Conservation (phyloP, 768 basidiomycete species). For the Termitomyces sp. region DNA sequence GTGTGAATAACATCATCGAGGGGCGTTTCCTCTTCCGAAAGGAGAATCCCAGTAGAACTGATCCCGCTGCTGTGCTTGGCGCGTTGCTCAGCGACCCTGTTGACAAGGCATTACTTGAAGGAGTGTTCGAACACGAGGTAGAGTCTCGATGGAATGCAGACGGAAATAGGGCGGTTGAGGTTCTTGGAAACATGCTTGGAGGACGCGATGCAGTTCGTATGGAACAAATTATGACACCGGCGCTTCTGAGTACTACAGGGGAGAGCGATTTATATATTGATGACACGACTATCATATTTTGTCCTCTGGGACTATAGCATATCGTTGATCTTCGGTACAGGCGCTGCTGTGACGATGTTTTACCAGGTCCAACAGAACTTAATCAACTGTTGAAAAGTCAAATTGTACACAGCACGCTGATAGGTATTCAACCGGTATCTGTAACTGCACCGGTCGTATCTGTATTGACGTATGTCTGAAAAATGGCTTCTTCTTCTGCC, state of each 20-base stretch:
- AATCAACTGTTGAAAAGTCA: too few relatives aligned
- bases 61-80: slow-evolving; percentile 9
- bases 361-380: too few relatives aligned
- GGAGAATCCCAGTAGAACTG: slow-evolving; percentile 4
- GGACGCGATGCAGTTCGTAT: slow-evolving; percentile 9
- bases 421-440: too few relatives aligned
- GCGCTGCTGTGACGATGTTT: neutral
- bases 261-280: slow-evolving; percentile 13
- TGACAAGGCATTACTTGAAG: slow-evolving; percentile 1
- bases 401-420: too few relatives aligned
- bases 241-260: slow-evolving; percentile 3
- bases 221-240: slow-evolving; percentile 7
- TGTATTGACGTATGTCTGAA: neutral
- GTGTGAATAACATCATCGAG: slow-evolving; percentile 11
- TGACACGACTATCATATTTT: slow-evolving; percentile 10
- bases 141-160: slow-evolving; percentile 10
- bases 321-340: neutral
- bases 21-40: slow-evolving; percentile 12
- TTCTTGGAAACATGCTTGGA: slow-evolving; percentile 14
- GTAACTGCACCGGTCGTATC: neutral
- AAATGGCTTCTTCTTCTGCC: neutral
- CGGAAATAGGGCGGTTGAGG: slow-evolving; percentile 12
- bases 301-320: slow-evolving; percentile 2
- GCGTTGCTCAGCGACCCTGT: slow-evolving; percentile 8
- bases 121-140: slow-evolving; percentile 10